Conservation (phyloP, 306 rosid genomes). For the Glycyrrhiza uralensis region DNA sequence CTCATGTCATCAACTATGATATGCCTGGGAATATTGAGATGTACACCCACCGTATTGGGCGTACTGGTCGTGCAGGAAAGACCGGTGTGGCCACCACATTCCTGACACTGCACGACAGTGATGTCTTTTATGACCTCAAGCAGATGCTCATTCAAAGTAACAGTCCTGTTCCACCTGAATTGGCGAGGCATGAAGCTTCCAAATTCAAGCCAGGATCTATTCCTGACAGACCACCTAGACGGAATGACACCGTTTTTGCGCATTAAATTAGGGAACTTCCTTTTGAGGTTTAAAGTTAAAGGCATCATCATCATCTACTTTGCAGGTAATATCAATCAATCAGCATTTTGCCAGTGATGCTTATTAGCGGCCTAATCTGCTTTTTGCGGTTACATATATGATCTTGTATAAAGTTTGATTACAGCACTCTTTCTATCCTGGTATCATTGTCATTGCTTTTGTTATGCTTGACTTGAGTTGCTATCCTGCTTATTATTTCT, state of each 20-base stretch:
- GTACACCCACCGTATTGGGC: conserved; percentile 84
- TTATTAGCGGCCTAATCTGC: background rate
- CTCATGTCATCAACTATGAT: conserved; percentile 70
- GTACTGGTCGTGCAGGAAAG: conserved; percentile 87
- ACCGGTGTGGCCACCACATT: conserved; percentile 76
- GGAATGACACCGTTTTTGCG: conserved; percentile 68
- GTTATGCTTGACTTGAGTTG: background rate
- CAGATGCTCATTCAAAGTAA: conserved; percentile 80
- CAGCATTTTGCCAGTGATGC: conserved; percentile 6
- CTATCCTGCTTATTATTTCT: conserved; percentile 20
- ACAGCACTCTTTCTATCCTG: background rate
- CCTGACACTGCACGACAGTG: conserved; percentile 63
- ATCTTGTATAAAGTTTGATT: conserved; percentile 23
- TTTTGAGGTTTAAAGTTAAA: background rate
- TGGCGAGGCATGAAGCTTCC: conserved; percentile 84
- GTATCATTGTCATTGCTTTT: conserved; percentile 5
- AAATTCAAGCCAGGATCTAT: conserved; percentile 78
- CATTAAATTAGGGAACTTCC: conserved; percentile 46
- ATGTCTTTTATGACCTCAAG: conserved; percentile 82
- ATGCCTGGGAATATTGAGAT: conserved; percentile 79
- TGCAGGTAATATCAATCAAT: background rate
- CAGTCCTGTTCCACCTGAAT: conserved; percentile 78
- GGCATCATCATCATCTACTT: too few relatives aligned
- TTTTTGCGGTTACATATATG: background rate
- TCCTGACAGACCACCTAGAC: conserved; percentile 81